These are phyloP conservation scores for Aquilaria agallochum DNA, from an alignment of 441 rosid genomes.

Conservation along the genomic window DNA sequence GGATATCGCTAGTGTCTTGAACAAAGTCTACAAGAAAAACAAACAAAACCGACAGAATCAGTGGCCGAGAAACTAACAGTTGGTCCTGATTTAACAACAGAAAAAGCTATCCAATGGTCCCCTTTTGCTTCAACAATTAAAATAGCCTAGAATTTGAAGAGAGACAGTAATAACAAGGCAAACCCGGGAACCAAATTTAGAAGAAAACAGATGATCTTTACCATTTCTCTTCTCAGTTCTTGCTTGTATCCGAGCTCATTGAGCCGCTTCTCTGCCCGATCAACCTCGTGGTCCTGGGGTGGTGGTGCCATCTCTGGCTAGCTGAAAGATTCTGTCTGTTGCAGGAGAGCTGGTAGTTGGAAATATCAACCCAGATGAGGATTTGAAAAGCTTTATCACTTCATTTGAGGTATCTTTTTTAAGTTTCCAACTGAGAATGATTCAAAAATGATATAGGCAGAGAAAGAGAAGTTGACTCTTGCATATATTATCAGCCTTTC, in stretches of 20 bases:
- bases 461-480: constrained; percentile 5
- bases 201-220: not conserved
- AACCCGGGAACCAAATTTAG: too few species aligned
- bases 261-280: constrained; percentile 57
- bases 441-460: not conserved
- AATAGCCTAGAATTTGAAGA: not conserved
- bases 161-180: not conserved
- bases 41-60: not conserved
- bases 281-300: constrained; percentile 26
- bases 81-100: too few species aligned
- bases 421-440: not conserved
- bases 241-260: constrained; percentile 75
- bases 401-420: too few species aligned
- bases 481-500: not conserved
- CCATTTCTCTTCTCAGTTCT: constrained; percentile 68
- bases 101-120: not conserved
- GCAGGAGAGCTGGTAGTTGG: not conserved
- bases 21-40: constrained; percentile 38
- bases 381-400: not conserved
- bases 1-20: constrained; percentile 57
- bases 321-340: not conserved
- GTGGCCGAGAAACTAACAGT: too few species aligned
- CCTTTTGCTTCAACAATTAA: not conserved
- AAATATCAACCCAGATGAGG: not conserved
- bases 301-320: not conserved